These are phyloP conservation scores for Trichophyton benhamiae DNA, from an alignment of 2,329 filamentous ascomycete species.

Conservation along the genomic window DNA sequence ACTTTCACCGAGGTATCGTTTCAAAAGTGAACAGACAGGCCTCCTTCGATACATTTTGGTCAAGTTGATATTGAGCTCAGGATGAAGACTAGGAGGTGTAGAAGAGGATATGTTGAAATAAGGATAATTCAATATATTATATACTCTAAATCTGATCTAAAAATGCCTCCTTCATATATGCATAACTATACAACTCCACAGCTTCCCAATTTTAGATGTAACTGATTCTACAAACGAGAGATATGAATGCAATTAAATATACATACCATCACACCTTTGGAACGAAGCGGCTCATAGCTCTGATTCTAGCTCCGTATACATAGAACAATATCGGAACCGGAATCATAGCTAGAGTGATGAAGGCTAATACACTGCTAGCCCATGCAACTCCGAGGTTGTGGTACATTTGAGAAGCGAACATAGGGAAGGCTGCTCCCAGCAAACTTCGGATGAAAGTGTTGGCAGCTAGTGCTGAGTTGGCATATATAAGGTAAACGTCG, in stretches of 20 bases:
- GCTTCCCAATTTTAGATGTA: not conserved
- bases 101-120: not conserved
- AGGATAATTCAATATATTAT: not conserved
- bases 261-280: conserved; percentile 17
- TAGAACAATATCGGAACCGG: conserved; percentile 39
- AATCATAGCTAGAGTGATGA: conserved; percentile 29
- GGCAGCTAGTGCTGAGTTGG: conserved; percentile 58
- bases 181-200: not conserved
- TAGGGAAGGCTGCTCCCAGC: conserved; percentile 67
- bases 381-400: conserved; percentile 28
- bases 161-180: not conserved
- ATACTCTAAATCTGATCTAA: not conserved
- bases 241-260: not conserved
- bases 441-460: conserved; percentile 67
- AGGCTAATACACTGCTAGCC: conserved; percentile 30
- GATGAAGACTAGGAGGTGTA: not conserved
- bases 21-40: too few relatives aligned
- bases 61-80: too few relatives aligned
- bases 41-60: too few relatives aligned
- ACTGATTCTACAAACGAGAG: not conserved
- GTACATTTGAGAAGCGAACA: conserved; percentile 46
- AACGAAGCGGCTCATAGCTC: conserved; percentile 26
- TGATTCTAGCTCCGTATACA: conserved; percentile 21
- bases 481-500: conserved; percentile 40
- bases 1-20: not conserved